phyloP scores from a whole-genome alignment of 1,139 yeast genomes.

The Geotrichum cucujoidarum region DNA sequence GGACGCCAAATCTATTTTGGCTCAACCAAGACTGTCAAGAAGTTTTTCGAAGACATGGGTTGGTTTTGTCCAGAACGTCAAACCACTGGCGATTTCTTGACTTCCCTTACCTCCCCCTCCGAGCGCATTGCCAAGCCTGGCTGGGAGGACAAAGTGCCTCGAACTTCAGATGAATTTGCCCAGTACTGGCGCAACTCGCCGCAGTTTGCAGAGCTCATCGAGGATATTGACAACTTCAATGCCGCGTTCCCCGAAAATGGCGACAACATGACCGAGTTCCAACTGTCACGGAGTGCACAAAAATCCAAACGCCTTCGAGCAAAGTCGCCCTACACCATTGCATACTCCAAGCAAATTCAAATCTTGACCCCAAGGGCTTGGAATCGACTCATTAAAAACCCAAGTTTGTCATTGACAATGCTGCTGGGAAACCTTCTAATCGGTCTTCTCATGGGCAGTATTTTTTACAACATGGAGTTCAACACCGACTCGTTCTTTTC shows the following conservation, averaged over 20 bases:
- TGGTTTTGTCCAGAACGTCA: slow-evolving; percentile 68
- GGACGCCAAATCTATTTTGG: slow-evolving; percentile 80
- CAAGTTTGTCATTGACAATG: slow-evolving; percentile 56
- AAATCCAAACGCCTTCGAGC: slow-evolving; percentile 50
- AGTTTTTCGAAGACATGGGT: slow-evolving; percentile 62
- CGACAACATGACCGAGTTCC: slow-evolving; percentile 34
- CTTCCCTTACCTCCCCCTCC: slow-evolving; percentile 69
- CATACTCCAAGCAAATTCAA: slow-evolving; percentile 58
- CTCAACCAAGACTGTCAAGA: slow-evolving; percentile 52
- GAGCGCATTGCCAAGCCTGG: slow-evolving; percentile 58
- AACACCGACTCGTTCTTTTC: slow-evolving; percentile 54
- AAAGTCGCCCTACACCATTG: slow-evolving; percentile 60
- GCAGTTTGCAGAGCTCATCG: slow-evolving; percentile 41
- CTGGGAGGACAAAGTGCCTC: slow-evolving; percentile 58
- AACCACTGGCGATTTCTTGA: slow-evolving; percentile 77
- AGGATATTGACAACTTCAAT: slow-evolving; percentile 41
- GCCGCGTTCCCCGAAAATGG: slow-evolving; percentile 28
- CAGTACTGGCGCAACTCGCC: slow-evolving; percentile 58
- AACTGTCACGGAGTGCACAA: slow-evolving; percentile 50
- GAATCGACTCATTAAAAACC: slow-evolving; percentile 60
- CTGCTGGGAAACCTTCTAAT: slow-evolving; percentile 58
- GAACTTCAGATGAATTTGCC: slow-evolving; percentile 65
- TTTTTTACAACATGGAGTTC: slow-evolving; percentile 57
- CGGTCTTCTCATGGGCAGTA: slow-evolving; percentile 69
- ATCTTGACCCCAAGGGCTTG: slow-evolving; percentile 58